Evolutionary conservation across 148 eudicot genomes (phyloP), one percentile per base, ranked within the genome.

Genomic region (Arbutus unedo): DNA sequence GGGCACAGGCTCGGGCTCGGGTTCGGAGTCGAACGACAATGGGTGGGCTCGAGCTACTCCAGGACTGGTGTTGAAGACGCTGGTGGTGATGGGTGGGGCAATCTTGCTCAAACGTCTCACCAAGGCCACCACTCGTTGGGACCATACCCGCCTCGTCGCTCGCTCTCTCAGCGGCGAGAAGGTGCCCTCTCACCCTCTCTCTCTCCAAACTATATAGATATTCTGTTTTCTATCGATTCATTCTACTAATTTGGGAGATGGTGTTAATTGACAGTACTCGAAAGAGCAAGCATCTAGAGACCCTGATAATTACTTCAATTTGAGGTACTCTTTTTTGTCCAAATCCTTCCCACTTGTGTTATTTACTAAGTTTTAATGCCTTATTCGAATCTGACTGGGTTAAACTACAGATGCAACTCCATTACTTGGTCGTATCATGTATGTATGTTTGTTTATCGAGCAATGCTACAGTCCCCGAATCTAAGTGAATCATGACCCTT

Each of bases 121-220:
- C 45, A 96, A 94, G 90, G 91, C 99, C 81, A 92, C 94, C 84
- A 94, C 98, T 66, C 95, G 98, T 31, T 91, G 99, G 85, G 99
- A 96, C 89, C 99, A 96, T 79, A 84, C 97, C 43, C 90, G 86
- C 53, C 41, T 90, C 54, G 92, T 96, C 41, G 82, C 94, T 49
- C 84, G 87, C 14, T 93, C 98, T 19, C 91, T 94, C 78, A 83
- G 81, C 87, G 97, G 97, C 67, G 93, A 91, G 82, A 94, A 94
- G 91, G 97, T 95, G 43, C 43, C 8, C 0, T 6, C 64, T 54
- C 50, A 62, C 23, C 10, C 25, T 3, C 57, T 14, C 73, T n/a
- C 5, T 50, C 67, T 4, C 38, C 10, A 6, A 9, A 25, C 54
- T 72, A 57, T 21, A 45, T n/a, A 60, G 19, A 60, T n/a, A n/a